Base-by-base conservation (phyloP, 805 yeast species). In the Sporopachydermia quercuum region DNA sequence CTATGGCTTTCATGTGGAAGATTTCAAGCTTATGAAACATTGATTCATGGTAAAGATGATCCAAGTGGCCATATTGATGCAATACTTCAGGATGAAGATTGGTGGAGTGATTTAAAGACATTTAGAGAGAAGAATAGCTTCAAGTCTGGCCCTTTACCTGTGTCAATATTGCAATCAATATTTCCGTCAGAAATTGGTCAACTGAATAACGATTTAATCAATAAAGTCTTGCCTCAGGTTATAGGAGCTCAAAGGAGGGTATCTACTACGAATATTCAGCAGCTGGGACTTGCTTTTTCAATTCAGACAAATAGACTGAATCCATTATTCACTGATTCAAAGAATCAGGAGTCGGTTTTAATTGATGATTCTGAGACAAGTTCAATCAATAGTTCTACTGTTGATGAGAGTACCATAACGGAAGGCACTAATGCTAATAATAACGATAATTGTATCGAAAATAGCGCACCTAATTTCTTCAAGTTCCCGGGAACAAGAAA, bases 31-130 rank as follows among this genome's bases (percentile, higher is more conserved):
- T 91, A 91, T 54, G 77, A 85, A 44, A 76, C 80, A 34, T 72
- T 91, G 45, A 73, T 85, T 3, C 77, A 78, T 45, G 96, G 96
- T 0, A 68, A 59, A 17, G 57, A 54, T n/a, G 68, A 56, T 43
- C 55, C 47, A 23, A 50, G 61, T 16, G 68, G 66, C 1, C 63
- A 61, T 18, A 72, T 86, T 5, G 70, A 78, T 37, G 45, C 50
- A 8, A 54, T 63, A 0, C 57, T 89, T 37, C 61, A 60, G 16
- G 60, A 65, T 14, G 87, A 81, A 42, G 79, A 74, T 39, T 89
- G 97, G 96, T 91, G 96, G 96, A 60, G 59, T 36, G 78, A 78
- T 42, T 60, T 85, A 40, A 61, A 65, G 30, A 71, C 67, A 36
- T 76, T 81, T 1, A 68, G 96, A 42, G 52, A 57, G 3, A 54